A percentile compares a stretch with the other conserved stretches of the same genome.
Conservation (phyloP, 306 rosid genomes). For the Fagus sylvatica region DNA sequence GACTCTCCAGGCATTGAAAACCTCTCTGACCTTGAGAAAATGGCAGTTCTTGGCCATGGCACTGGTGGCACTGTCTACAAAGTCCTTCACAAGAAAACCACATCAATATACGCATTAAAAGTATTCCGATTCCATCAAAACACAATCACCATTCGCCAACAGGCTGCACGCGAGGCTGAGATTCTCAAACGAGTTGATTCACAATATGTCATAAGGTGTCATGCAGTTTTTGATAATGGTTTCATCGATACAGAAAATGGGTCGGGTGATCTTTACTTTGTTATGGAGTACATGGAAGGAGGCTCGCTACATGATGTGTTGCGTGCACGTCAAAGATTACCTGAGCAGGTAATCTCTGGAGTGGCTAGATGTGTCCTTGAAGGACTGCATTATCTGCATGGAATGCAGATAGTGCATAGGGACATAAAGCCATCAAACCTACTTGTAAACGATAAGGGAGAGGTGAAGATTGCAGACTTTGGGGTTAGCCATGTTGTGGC, state of each 20-base stretch:
- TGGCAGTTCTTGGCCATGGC: slow-evolving; percentile 58
- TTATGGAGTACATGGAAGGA: slow-evolving; percentile 66
- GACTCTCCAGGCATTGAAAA: slow-evolving; percentile 31
- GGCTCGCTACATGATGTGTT: slow-evolving; percentile 60
- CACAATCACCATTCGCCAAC: slow-evolving; percentile 21
- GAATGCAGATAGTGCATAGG: slow-evolving; percentile 60
- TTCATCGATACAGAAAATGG: not conserved
- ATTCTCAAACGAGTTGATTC: slow-evolving; percentile 60
- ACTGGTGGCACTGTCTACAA: slow-evolving; percentile 60
- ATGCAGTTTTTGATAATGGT: slow-evolving; percentile 43
- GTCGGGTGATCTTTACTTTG: slow-evolving; percentile 35
- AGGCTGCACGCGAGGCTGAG: slow-evolving; percentile 50
- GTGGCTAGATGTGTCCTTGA: slow-evolving; percentile 47
- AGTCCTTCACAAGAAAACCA: slow-evolving; percentile 46
- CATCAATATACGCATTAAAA: slow-evolving; percentile 57
- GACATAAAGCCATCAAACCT: slow-evolving; percentile 74
- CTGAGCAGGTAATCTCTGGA: slow-evolving; percentile 42
- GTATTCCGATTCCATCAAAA: slow-evolving; percentile 40
- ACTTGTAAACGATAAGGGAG: slow-evolving; percentile 47
- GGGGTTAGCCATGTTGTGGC: slow-evolving; percentile 54
- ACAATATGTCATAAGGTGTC: slow-evolving; percentile 50
- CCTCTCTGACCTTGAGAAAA: slow-evolving; percentile 53
- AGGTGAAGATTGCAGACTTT: slow-evolving; percentile 76
- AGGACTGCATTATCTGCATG: slow-evolving; percentile 57
- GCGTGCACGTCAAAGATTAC: slow-evolving; percentile 27